Conservation (phyloP, 1,139 yeast species). For the Lodderomyces jiufengensis region DNA sequence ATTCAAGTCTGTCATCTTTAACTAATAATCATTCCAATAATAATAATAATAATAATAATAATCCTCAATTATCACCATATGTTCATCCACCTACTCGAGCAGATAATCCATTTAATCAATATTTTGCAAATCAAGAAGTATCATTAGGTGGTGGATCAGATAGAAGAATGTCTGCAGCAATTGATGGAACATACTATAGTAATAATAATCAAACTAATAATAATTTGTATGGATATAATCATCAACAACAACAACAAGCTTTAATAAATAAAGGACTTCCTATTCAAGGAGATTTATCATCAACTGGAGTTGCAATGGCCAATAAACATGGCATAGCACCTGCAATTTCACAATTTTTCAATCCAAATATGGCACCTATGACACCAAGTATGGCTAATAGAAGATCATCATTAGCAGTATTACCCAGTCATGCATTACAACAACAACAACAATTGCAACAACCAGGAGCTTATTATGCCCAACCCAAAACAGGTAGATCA, state of each 20-base stretch:
- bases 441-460: constrained; percentile 10
- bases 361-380: constrained; percentile 6
- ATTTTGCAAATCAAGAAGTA: constrained; percentile 42
- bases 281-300: too few species aligned
- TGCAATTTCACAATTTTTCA: constrained; percentile 7
- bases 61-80: constrained; percentile 23
- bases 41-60: background rate
- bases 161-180: constrained; percentile 45
- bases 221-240: constrained; percentile 10
- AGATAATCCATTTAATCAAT: constrained; percentile 46
- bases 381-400: constrained; percentile 15
- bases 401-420: constrained; percentile 39
- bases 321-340: constrained; percentile 5
- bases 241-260: constrained; percentile 12
- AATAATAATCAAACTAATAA: background rate
- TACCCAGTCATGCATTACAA: constrained; percentile 18
- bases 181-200: constrained; percentile 23
- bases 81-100: constrained; percentile 47
- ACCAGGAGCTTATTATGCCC: constrained; percentile 10
- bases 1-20: background rate
- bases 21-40: too few species aligned
- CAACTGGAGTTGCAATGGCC: background rate
- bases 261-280: constrained; percentile 5
- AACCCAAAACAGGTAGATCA: constrained; percentile 25
- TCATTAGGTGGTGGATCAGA: constrained; percentile 25